These are phyloP conservation scores for Chlorella sp. DNA, from an alignment of 139 green algal species.

Conservation along the genomic window DNA sequence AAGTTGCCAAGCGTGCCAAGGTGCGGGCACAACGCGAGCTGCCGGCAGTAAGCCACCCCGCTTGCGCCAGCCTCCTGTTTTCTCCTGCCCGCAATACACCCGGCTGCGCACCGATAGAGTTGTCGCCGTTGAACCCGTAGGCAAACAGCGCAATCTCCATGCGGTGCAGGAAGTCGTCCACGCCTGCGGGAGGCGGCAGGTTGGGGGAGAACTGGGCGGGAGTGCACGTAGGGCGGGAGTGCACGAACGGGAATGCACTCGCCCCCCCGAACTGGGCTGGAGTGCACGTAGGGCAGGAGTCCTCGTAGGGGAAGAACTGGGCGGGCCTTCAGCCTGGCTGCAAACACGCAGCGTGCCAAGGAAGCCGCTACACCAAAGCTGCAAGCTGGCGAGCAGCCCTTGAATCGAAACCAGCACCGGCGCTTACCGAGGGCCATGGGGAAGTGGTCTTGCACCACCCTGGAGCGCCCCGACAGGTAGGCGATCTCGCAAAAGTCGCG, in stretches of 20 bases:
- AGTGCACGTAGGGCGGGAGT: too few relatives aligned
- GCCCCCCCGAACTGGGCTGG: too few relatives aligned
- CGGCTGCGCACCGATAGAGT: constrained; percentile 70
- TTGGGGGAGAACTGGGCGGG: constrained; percentile 63
- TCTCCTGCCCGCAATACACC: background rate
- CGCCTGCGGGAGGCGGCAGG: constrained; percentile 19
- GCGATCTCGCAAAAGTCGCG: constrained; percentile 27
- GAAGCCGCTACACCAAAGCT: too few relatives aligned
- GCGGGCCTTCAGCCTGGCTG: too few relatives aligned
- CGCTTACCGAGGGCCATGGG: background rate
- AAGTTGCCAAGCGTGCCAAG: background rate
- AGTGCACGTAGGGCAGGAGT: too few relatives aligned
- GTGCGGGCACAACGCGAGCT: background rate
- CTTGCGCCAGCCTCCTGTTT: background rate
- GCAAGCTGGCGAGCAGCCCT: too few relatives aligned
- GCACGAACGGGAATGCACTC: too few relatives aligned
- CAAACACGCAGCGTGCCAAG: too few relatives aligned
- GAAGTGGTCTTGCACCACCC: constrained; percentile 59
- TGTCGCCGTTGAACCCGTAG: constrained; percentile 82
- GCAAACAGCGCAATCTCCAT: constrained; percentile 73
- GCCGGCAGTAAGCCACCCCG: background rate
- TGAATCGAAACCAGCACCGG: background rate
- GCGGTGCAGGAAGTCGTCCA: constrained; percentile 84
- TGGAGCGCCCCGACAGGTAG: constrained; percentile 39
- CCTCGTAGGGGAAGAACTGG: too few relatives aligned